Conservation (phyloP, 306 rosid genomes). For the Malus sylvestris region DNA sequence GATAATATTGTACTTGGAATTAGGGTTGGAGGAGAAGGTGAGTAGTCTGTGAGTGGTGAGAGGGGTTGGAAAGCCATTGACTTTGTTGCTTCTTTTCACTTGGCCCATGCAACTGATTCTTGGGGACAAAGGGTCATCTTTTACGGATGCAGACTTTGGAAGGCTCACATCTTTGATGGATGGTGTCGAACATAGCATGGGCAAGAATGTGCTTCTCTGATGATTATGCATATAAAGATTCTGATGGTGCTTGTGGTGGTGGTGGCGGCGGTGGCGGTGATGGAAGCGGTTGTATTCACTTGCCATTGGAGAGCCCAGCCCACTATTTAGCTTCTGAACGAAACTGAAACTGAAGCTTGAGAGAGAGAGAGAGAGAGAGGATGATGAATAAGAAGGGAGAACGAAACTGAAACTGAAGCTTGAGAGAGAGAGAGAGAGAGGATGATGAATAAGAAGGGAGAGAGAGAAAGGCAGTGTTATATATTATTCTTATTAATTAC, state of each 20-base stretch:
- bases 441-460: neutral
- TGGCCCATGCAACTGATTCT: conserved; percentile 94
- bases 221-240: conserved; percentile 10
- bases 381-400: neutral
- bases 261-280: neutral
- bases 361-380: neutral
- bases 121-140: conserved; percentile 62
- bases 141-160: conserved; percentile 26
- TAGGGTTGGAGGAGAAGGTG: neutral
- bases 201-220: conserved; percentile 57
- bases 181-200: conserved; percentile 75
- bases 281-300: conserved; percentile 35
- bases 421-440: neutral
- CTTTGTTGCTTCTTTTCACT: conserved; percentile 76
- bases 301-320: conserved; percentile 16
- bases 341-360: no score
- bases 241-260: neutral
- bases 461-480: neutral
- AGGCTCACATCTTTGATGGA: conserved; percentile 31
- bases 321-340: neutral
- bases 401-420: no score
- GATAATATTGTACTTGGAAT: neutral
- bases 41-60: conserved; percentile 21
- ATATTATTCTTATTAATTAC: neutral
- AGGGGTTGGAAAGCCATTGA: conserved; percentile 46